Base-by-base conservation (phyloP, 2,329 filamentous ascomycete species). In the Sporothrix humicola region DNA sequence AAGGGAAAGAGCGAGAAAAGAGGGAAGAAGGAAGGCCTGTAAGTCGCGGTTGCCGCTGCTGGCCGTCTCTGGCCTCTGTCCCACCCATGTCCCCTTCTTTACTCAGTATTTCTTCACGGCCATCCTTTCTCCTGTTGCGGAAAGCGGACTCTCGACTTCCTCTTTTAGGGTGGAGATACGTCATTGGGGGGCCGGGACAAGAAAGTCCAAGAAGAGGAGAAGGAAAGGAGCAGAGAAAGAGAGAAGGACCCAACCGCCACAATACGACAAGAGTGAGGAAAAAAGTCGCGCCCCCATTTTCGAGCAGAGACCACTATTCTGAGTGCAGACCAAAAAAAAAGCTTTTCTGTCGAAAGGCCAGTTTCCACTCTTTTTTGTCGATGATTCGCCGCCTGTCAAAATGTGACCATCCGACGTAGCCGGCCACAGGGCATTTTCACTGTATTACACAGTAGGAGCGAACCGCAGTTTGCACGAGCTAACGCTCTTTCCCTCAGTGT, bases 321-420 rank as follows among this genome's bases (percentile, higher is more conserved):
- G 31, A 5, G 23, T 26, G 23, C 3, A 37, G 10, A 20, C 68
- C 50, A 26, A 37, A n/a, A 26, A 58, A 56, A 58, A 58, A 46
- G 52, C 52, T 59, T 26, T 59, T 58, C 42, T 59, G 26, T 59
- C 13, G 42, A 13, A 26, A 26, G 15, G 26, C 26, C 26, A 31
- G 37, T 63, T 12, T 37, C 58, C 58, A 61, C 58, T 17, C 2
- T 20, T 9, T 50, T 50, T 48, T 31, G n/a, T 65, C 44, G n/a
- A n/a, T 50, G 12, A 23, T 48, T 46, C 31, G 9, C 37, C 46
- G 46, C 52, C n/a, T 20, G 54, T 61, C 69, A 71, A 23, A 71
- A 71, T 71, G 54, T 54, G 54, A 54, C 69, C 69, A 59, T 71
- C 69, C 69, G 69, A 71, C 52, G 69, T 48, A 71, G n/a, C 69